phyloP scores from a whole-genome alignment of 495 filamentous ascomycete genomes.

The Aspergillus haitiensis region DNA sequence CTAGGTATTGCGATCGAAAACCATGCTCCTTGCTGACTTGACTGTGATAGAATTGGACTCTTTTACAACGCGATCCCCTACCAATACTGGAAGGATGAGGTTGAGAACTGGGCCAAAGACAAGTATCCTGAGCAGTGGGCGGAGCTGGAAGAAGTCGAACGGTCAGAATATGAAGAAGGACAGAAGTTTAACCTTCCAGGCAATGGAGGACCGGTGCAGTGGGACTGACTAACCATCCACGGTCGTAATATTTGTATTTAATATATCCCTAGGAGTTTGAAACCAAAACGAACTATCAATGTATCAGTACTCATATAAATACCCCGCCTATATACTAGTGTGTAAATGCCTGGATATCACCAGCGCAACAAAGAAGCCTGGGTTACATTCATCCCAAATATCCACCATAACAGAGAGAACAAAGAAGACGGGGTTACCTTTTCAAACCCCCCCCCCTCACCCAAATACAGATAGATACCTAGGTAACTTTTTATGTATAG shows the following conservation, averaged over 20 bases:
- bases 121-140: slow-evolving; percentile 69
- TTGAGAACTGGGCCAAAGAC: slow-evolving; percentile 69
- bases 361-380: no score
- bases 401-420: no score
- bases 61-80: slow-evolving; percentile 71
- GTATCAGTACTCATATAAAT: no score
- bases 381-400: no score
- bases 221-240: not conserved
- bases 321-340: no score
- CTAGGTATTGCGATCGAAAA: not conserved
- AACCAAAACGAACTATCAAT: no score
- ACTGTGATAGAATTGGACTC: slow-evolving; percentile 57
- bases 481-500: no score
- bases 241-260: not conserved
- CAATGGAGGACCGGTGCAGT: slow-evolving; percentile 1
- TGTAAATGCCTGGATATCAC: no score
- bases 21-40: slow-evolving; percentile 22
- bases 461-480: no score
- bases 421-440: no score
- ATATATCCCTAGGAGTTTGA: no score
- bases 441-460: no score
- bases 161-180: slow-evolving; percentile 42
- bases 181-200: slow-evolving; percentile 31
- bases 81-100: slow-evolving; percentile 58
- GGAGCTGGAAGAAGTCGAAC: slow-evolving; percentile 46